Evolutionary conservation across 352 stramenopile species (phyloP).

Genomic region (Vaucheria bursata): DNA sequence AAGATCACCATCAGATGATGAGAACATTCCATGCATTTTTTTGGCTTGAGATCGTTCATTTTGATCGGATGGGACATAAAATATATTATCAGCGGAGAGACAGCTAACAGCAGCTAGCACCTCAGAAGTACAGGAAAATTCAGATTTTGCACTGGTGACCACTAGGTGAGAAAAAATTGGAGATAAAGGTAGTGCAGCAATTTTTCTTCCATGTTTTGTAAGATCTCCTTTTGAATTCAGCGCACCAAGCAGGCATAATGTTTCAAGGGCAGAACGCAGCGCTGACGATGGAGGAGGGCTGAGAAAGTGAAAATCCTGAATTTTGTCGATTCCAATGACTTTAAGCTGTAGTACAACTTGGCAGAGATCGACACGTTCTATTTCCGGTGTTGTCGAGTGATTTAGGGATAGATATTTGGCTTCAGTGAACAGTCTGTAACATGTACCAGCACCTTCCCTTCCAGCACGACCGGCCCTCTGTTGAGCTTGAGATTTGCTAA

Average conservation of each 20-base stretch:
- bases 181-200: conserved; percentile 67
- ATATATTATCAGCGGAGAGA: conserved; percentile 45
- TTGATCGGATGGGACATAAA: conserved; percentile 22
- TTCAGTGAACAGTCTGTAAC: conserved; percentile 32
- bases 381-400: conserved; percentile 11
- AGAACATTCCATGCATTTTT: not conserved
- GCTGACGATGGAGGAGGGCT: conserved; percentile 56
- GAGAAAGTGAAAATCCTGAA: conserved; percentile 62
- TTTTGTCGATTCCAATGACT: conserved; percentile 60
- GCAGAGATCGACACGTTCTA: conserved; percentile 17
- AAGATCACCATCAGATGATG: not conserved
- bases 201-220: conserved; percentile 57
- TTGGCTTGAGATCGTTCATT: not conserved
- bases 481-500: conserved; percentile 42
- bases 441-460: conserved; percentile 23
- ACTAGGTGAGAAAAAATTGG: conserved; percentile 53
- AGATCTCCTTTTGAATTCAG: conserved; percentile 58
- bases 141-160: conserved; percentile 30
- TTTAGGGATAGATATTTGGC: not conserved
- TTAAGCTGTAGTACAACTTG: conserved; percentile 65
- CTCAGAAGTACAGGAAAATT: conserved; percentile 57
- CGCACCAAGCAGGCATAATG: conserved; percentile 60
- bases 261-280: conserved; percentile 61
- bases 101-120: conserved; percentile 49
- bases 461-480: conserved; percentile 42